phyloP scores from a whole-genome alignment of 495 filamentous ascomycete species.

The Apiosordaria backusii region DNA sequence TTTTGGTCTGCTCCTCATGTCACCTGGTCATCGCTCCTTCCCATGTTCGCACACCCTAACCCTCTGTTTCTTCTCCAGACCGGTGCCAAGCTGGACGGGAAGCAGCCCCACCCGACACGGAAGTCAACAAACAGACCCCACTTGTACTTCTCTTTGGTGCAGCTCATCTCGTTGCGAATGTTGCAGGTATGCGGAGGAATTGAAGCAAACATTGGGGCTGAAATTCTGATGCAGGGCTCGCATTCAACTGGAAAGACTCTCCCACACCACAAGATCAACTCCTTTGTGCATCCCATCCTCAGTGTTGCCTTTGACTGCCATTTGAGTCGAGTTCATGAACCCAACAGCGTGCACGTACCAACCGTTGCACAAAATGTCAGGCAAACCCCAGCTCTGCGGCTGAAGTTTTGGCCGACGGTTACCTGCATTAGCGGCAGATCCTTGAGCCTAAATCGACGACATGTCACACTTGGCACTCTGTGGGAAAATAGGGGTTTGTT shows the following conservation, averaged over 20 bases:
- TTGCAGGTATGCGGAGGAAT: neutral
- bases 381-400: neutral
- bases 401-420: neutral
- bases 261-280: neutral
- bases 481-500: neutral
- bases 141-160: neutral
- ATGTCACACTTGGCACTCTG: conserved; percentile 8
- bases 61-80: neutral
- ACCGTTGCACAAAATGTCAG: neutral
- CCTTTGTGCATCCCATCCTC: neutral
- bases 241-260: neutral
- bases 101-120: neutral
- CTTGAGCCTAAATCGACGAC: conserved; percentile 19
- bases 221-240: neutral
- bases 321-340: neutral
- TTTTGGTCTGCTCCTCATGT: neutral
- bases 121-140: neutral
- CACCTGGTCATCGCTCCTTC: neutral
- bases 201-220: neutral
- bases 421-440: conserved; percentile 9
- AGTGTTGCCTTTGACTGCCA: neutral
- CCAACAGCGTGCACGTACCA: neutral
- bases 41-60: neutral
- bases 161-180: neutral
- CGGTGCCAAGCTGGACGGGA: neutral